Evolutionary conservation across 2,329 filamentous ascomycete species (phyloP).

Genomic region (Eurotiales sp.): DNA sequence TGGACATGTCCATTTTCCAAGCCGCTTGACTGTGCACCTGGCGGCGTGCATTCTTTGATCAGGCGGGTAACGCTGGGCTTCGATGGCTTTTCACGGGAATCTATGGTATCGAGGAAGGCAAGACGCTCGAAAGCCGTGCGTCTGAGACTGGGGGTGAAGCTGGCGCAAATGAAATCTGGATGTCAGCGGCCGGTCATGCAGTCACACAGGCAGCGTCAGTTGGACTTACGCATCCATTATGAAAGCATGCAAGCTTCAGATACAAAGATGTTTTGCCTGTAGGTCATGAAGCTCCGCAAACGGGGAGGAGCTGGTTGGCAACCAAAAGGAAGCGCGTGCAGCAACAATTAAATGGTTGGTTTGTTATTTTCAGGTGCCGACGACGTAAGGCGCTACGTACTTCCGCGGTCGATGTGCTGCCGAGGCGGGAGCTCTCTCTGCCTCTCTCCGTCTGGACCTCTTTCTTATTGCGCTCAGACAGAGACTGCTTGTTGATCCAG

Average conservation of each 20-base stretch:
- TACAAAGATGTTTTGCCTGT: neutral
- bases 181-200: constrained; percentile 5
- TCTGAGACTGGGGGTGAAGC: constrained; percentile 33
- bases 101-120: constrained; percentile 36
- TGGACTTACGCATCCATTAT: constrained; percentile 25
- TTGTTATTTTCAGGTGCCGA: neutral
- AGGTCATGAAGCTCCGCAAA: neutral
- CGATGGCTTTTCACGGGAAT: constrained; percentile 4
- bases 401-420: no score
- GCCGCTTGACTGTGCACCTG: neutral
- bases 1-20: constrained; percentile 19
- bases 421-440: no score
- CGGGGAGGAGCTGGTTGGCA: neutral
- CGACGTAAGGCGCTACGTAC: no score
- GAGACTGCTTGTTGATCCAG: no score
- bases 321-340: no score
- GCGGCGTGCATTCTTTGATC: constrained; percentile 7
- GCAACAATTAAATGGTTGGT: no score
- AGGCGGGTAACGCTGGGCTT: constrained; percentile 5
- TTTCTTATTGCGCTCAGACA: no score
- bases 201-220: neutral
- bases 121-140: constrained; percentile 43
- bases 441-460: no score
- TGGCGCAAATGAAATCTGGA: constrained; percentile 16
- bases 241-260: neutral